A percentile compares a stretch with the other conserved stretches of the same genome.
These are phyloP conservation scores for Pezicula carpinea DNA, from an alignment of 2,329 filamentous ascomycete species.

Conservation along the genomic window DNA sequence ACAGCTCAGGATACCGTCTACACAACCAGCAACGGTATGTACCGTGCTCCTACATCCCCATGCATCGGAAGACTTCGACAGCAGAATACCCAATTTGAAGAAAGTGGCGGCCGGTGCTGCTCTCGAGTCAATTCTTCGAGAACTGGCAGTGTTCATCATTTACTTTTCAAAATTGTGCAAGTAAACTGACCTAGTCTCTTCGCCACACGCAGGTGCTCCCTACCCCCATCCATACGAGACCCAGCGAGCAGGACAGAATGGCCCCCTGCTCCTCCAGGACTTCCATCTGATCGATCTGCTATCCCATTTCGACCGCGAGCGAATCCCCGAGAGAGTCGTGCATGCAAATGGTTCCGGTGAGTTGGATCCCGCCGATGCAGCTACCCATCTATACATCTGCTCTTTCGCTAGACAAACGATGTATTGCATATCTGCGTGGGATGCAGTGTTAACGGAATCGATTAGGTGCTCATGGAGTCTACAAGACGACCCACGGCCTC, in stretches of 20 bases:
- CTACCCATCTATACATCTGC: too few species aligned
- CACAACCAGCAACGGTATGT: slow-evolving; percentile 48
- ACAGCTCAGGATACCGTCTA: slow-evolving; percentile 42
- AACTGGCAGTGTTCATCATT: too few species aligned
- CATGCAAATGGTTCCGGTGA: slow-evolving; percentile 53
- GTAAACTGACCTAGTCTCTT: not conserved
- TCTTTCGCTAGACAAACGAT: too few species aligned
- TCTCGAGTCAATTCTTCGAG: too few species aligned
- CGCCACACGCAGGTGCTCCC: slow-evolving; percentile 30
- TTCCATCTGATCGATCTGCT: slow-evolving; percentile 59
- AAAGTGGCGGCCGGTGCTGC: too few species aligned
- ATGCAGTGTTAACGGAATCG: too few species aligned
- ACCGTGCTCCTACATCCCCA: too few species aligned
- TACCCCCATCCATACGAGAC: slow-evolving; percentile 54
- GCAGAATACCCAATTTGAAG: too few species aligned
- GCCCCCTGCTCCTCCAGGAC: slow-evolving; percentile 52
- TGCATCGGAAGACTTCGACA: too few species aligned
- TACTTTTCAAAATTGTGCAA: too few species aligned
- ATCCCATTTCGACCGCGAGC: slow-evolving; percentile 56
- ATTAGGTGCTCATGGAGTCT: slow-evolving; percentile 46
- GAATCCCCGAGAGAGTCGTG: slow-evolving; percentile 58
- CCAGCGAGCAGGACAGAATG: slow-evolving; percentile 39
- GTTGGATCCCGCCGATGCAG: too few species aligned
- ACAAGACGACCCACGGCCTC: slow-evolving; percentile 44
- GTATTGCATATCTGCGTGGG: too few species aligned